Evolutionary conservation across 1,139 yeast genomes (phyloP).

Genomic region (Debaryomyces udenii): DNA sequence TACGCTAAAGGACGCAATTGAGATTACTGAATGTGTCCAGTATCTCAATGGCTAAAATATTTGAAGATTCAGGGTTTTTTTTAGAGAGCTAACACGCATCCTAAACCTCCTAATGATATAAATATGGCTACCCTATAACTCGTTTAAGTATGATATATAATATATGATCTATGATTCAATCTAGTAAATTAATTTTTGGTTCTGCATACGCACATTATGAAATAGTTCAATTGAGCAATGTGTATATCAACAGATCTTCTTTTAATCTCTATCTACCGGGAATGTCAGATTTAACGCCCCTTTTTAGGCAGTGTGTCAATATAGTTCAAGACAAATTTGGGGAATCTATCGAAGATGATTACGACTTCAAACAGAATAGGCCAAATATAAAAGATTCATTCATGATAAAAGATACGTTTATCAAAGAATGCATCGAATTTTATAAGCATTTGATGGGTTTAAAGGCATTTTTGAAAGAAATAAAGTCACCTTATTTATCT

Average conservation of each 20-base stretch:
- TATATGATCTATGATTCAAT: no score
- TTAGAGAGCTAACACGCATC: not conserved
- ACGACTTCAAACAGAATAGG: conserved; percentile 13
- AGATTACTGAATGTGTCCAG: conserved; percentile 30
- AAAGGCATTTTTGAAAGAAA: conserved; percentile 38
- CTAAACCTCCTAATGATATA: not conserved
- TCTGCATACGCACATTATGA: not conserved
- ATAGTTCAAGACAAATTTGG: conserved; percentile 41
- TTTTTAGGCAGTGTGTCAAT: conserved; percentile 51
- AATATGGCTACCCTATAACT: not conserved
- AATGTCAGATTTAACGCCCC: conserved; percentile 59
- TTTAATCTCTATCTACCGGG: not conserved
- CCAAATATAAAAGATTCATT: conserved; percentile 15
- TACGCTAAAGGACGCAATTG: conserved; percentile 32
- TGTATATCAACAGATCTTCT: not conserved
- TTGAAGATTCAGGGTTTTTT: not conserved
- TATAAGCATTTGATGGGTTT: conserved; percentile 43
- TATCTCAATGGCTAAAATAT: conserved; percentile 24
- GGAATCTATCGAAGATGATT: conserved; percentile 13
- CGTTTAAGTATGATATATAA: not conserved
- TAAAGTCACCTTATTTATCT: conserved; percentile 50
- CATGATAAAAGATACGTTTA: conserved; percentile 51
- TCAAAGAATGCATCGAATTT: conserved; percentile 52
- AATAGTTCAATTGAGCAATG: not conserved
- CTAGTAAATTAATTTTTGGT: not conserved